phyloP scores from a whole-genome alignment of 768 basidiomycete genomes.

The Suillus brevipes region DNA sequence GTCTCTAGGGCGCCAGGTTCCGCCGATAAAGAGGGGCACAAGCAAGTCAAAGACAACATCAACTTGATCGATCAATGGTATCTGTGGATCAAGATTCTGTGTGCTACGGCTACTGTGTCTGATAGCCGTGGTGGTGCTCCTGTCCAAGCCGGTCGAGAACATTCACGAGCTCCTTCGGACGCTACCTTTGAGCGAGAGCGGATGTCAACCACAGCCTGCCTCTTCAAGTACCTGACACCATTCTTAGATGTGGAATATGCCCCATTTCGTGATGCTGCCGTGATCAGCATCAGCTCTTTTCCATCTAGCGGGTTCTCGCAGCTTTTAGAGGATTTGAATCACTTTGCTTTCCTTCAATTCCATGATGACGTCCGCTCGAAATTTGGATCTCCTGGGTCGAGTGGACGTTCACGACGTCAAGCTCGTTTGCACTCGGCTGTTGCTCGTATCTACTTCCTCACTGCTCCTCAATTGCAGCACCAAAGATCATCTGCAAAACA shows the following conservation, averaged over 20 bases:
- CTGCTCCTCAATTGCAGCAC: constrained; percentile 73
- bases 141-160: constrained; percentile 59
- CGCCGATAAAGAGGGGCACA: constrained; percentile 53
- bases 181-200: constrained; percentile 78
- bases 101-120: constrained; percentile 70
- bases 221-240: constrained; percentile 84
- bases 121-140: constrained; percentile 62
- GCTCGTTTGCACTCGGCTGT: constrained; percentile 83
- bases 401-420: constrained; percentile 66
- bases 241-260: constrained; percentile 86
- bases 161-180: constrained; percentile 69
- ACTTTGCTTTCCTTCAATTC: constrained; percentile 78
- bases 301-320: constrained; percentile 75
- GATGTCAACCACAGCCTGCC: constrained; percentile 74
- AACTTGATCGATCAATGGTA: constrained; percentile 75
- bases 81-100: constrained; percentile 82
- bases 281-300: constrained; percentile 86
- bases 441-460: constrained; percentile 85
- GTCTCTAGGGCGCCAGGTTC: constrained; percentile 40
- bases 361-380: constrained; percentile 67
- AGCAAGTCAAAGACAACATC: constrained; percentile 56
- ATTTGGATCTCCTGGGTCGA: constrained; percentile 40
- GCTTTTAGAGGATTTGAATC: constrained; percentile 80
- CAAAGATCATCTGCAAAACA: constrained; percentile 68
- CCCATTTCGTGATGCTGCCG: constrained; percentile 81